Evolutionary conservation across 768 basidiomycete species (phyloP), one percentile per base, ranked within the genome.

Genomic region (Nidularia pulvinata): DNA sequence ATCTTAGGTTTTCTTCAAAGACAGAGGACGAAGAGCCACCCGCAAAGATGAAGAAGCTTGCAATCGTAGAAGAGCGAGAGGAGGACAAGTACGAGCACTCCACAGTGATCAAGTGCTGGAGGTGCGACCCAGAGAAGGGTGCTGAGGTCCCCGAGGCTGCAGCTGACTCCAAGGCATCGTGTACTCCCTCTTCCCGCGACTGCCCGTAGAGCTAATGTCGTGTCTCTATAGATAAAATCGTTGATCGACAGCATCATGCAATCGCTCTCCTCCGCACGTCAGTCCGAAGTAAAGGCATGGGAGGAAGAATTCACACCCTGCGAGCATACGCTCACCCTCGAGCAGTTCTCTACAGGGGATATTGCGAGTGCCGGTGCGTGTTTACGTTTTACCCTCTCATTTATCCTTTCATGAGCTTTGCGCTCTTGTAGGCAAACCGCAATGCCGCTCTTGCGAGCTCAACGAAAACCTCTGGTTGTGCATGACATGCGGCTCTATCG

Each of bases 221-320:
- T 46, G 43, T 16, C 19, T 30, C 6, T 9, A 22, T 36, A 13
- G 84, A 73, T 84, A 39, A 80, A 79, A 58, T 62, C 72, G 0
- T 70, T 95, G 7, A 73, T 83, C 4, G 79, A 86, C 19, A 84
- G 81, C 0, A 76, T 96, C 52, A 87, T 97, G 84, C 73, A 79
- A 1, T 86, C 93, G 1, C 75, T 93, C 60, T 93, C 94, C 0
- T 95, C 93, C 1, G 89, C 93, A 0, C 91, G 94, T 47, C 90
- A 96, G 65, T 93, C 90, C 0, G 95, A 98, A 63, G 89, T 99
- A 47, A 89, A 97, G 70, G 90, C 97, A 5, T 99, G 97, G 97
- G 93, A 98, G 66, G 95, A 98, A 68, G 96, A 98, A 59, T 88
- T 97, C 42, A 62, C 75, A 0, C 70, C 93, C 6, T 99, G 97